Evolutionary conservation across 2,329 filamentous ascomycete genomes (phyloP).

Genomic region (Rhynchosporium secalis): DNA sequence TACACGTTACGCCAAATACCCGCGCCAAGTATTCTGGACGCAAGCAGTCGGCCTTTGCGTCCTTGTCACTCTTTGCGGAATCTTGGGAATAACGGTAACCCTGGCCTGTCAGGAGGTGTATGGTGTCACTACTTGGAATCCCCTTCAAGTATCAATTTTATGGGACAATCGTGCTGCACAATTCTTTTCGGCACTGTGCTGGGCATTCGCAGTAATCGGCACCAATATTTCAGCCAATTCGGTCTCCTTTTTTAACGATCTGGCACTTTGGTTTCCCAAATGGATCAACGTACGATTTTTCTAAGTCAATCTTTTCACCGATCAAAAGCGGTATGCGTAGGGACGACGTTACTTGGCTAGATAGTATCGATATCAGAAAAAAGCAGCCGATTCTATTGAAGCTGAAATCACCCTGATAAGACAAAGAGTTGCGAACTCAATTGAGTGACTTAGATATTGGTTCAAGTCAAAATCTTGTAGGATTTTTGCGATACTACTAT

Average conservation of each 20-base stretch:
- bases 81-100: conserved; percentile 34
- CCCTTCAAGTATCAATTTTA: conserved; percentile 29
- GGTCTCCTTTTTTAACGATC: conserved; percentile 38
- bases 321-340: too few species aligned
- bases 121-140: conserved; percentile 37
- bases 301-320: too few species aligned
- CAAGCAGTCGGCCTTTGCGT: conserved; percentile 32
- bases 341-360: too few species aligned
- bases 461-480: too few species aligned
- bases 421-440: too few species aligned
- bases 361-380: too few species aligned
- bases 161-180: conserved; percentile 37
- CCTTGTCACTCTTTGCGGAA: conserved; percentile 32
- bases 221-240: conserved; percentile 46
- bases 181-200: conserved; percentile 37
- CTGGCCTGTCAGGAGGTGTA: conserved; percentile 34
- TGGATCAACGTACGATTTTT: conserved; percentile 44
- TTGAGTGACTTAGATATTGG: too few species aligned
- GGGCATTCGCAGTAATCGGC: conserved; percentile 37
- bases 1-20: conserved; percentile 35
- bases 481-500: too few species aligned
- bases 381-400: too few species aligned
- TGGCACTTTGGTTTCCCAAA: conserved; percentile 50
- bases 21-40: conserved; percentile 31
- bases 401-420: too few species aligned